Conservation (phyloP, 192 early-diverging fungal species). For the Umbelopsis vinacea region DNA sequence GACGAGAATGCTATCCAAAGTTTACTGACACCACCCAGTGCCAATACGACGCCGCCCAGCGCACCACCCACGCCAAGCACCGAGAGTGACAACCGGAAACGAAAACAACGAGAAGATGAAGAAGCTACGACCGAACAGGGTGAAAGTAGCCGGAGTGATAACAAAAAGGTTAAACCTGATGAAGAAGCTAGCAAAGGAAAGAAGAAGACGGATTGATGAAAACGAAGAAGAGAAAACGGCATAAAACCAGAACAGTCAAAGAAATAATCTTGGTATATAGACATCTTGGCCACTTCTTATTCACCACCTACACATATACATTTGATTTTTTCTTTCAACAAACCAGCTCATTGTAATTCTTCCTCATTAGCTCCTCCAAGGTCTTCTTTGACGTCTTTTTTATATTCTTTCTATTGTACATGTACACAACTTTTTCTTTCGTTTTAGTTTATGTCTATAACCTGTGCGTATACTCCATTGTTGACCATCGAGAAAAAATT, state of each 20-base stretch:
- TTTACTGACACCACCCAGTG: background rate
- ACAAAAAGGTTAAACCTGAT: background rate
- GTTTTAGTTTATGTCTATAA: background rate
- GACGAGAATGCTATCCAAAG: background rate
- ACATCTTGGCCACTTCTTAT: background rate
- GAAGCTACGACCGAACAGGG: background rate
- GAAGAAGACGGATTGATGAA: conserved; percentile 1
- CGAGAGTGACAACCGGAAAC: background rate
- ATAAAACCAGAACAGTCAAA: background rate
- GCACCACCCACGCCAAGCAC: background rate
- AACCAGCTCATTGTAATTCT: background rate
- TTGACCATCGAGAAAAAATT: too few species aligned
- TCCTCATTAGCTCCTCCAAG: background rate
- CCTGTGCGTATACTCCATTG: too few species aligned
- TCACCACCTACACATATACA: conserved; percentile 6
- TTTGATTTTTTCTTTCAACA: background rate
- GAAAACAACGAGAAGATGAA: background rate
- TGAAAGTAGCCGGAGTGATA: background rate
- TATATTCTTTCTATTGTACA: conserved; percentile 4
- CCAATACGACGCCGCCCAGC: background rate
- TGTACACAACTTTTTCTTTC: conserved; percentile 10
- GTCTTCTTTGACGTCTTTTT: background rate
- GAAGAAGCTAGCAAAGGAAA: conserved; percentile 7
- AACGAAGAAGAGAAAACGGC: too few species aligned
- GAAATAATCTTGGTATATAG: background rate